Percentiles rank a stretch among this genome's conserved stretches.
Evolutionary conservation across 805 yeast genomes (phyloP).

Genomic region (Lachancea mirantina): DNA sequence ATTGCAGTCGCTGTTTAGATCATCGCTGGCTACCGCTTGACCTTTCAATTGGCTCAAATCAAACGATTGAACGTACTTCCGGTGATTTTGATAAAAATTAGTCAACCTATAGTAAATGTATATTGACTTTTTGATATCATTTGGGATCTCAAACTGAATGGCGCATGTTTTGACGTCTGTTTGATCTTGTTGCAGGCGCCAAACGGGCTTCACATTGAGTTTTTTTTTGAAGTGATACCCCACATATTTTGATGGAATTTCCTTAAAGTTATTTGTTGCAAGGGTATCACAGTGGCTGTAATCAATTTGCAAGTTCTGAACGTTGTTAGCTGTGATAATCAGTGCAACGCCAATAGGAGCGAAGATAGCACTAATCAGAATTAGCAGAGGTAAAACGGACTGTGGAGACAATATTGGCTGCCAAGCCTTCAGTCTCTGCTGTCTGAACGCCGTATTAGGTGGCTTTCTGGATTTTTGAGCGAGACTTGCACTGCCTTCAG

Average conservation of each 20-base stretch:
- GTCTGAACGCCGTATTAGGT: constrained; percentile 74
- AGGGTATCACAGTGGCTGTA: constrained; percentile 60
- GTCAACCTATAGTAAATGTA: constrained; percentile 80
- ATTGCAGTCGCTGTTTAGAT: constrained; percentile 38
- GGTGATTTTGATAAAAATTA: constrained; percentile 89
- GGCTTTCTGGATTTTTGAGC: constrained; percentile 43
- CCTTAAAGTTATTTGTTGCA: constrained; percentile 40
- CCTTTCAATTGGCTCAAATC: constrained; percentile 81
- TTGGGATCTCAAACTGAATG: constrained; percentile 66
- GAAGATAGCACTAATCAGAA: constrained; percentile 67
- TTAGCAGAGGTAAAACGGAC: constrained; percentile 78
- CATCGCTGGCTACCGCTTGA: constrained; percentile 47
- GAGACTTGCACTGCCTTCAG: constrained; percentile 1
- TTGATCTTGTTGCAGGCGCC: constrained; percentile 50
- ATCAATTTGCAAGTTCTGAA: constrained; percentile 66
- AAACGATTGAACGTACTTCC: constrained; percentile 82
- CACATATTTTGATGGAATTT: constrained; percentile 55
- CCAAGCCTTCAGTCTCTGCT: constrained; percentile 57
- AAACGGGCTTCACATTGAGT: constrained; percentile 40
- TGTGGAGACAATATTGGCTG: constrained; percentile 88
- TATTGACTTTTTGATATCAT: constrained; percentile 60
- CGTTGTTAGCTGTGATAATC: constrained; percentile 66
- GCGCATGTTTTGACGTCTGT: constrained; percentile 42
- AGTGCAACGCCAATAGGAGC: constrained; percentile 89
- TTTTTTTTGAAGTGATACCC: constrained; percentile 52